Evolutionary conservation across 2,329 filamentous ascomycete genomes (phyloP).

Genomic region (Fusarium albosuccineum): DNA sequence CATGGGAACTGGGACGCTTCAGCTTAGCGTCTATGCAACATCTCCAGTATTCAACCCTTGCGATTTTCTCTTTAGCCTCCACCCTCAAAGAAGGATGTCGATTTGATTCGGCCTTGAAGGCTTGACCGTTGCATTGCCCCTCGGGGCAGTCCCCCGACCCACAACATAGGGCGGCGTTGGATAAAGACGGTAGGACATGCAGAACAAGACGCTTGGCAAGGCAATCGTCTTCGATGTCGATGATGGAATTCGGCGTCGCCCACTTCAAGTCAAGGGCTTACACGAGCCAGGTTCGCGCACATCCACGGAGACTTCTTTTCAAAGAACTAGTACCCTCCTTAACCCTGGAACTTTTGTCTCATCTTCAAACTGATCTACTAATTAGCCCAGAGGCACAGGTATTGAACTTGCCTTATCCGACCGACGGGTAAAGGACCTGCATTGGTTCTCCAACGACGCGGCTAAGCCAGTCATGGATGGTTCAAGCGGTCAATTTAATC

Average conservation of each 20-base stretch:
- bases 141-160: slow-evolving; percentile 16
- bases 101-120: slow-evolving; percentile 23
- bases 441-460: slow-evolving; percentile 11
- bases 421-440: slow-evolving; percentile 6
- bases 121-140: slow-evolving; percentile 25
- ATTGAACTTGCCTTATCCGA: background rate
- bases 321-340: slow-evolving; percentile 2
- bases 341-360: background rate
- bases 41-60: slow-evolving; percentile 20
- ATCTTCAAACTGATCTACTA: background rate
- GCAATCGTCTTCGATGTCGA: background rate
- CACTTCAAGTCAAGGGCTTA: background rate
- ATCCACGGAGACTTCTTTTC: background rate
- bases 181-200: slow-evolving; percentile 13
- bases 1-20: slow-evolving; percentile 20
- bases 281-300: background rate
- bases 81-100: slow-evolving; percentile 19
- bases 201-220: background rate
- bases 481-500: slow-evolving; percentile 8
- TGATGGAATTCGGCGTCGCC: background rate
- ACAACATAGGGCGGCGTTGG: slow-evolving; percentile 12
- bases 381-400: slow-evolving; percentile 18
- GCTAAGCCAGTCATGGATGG: slow-evolving; percentile 8
- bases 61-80: slow-evolving; percentile 15
- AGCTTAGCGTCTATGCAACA: slow-evolving; percentile 16